phyloP scores from a whole-genome alignment of 495 filamentous ascomycete genomes.

The Collariella sp. region DNA sequence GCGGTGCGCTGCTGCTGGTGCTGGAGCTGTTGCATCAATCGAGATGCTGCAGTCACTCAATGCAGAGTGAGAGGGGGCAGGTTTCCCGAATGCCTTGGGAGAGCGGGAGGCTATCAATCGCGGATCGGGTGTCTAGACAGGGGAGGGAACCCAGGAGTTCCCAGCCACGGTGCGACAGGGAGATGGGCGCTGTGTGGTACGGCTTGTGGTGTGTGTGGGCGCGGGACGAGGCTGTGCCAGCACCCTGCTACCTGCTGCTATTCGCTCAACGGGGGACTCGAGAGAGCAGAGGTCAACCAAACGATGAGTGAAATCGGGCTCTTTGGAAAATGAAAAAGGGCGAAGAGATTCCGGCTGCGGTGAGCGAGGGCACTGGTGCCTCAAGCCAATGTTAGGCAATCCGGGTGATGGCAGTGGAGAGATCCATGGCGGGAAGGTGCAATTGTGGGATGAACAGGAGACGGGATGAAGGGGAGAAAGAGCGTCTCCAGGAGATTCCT shows the following conservation, averaged over 20 bases:
- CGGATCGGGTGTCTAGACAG: neutral
- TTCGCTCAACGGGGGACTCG: neutral
- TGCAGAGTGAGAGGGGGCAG: neutral
- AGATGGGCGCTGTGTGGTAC: neutral
- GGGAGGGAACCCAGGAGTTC: neutral
- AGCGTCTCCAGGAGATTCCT: no score
- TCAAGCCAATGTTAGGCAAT: neutral
- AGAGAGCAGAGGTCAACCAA: no score
- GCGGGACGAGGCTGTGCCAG: conserved; percentile 10
- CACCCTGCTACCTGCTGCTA: neutral
- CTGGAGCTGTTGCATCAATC: conserved; percentile 8
- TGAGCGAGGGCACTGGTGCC: conserved; percentile 1
- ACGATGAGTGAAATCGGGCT: neutral
- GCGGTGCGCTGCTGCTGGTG: conserved; percentile 8
- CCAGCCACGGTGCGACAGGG: conserved; percentile 3
- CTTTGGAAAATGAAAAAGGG: neutral
- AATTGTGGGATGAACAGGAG: neutral
- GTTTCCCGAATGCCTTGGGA: neutral
- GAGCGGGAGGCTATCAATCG: conserved; percentile 1
- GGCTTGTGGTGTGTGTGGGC: neutral
- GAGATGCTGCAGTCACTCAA: neutral
- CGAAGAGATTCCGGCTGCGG: no score
- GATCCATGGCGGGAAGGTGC: neutral
- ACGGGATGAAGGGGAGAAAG: neutral
- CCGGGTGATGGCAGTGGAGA: neutral